Percentiles rank a stretch among this genome's conserved stretches.
These are phyloP conservation scores for Rhizopogon salebrosus DNA, from an alignment of 768 basidiomycete species.

Conservation along the genomic window DNA sequence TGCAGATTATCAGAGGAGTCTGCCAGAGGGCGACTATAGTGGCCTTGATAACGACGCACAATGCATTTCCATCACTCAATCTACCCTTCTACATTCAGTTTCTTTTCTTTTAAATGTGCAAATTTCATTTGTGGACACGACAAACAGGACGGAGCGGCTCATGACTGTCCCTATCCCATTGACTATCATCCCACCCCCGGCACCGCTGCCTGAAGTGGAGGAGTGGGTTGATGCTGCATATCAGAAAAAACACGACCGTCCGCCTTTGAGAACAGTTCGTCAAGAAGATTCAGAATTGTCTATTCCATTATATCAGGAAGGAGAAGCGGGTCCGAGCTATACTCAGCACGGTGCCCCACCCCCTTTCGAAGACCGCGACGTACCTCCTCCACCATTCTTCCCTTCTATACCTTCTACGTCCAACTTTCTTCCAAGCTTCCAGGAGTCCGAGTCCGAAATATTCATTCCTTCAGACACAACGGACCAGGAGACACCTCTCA, in stretches of 20 bases:
- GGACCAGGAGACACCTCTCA: conserved; percentile 23
- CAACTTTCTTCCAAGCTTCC: conserved; percentile 61
- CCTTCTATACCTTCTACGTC: conserved; percentile 58
- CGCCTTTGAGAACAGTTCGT: conserved; percentile 66
- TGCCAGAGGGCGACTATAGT: conserved; percentile 38
- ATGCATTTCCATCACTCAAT: conserved; percentile 73
- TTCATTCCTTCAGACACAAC: conserved; percentile 48
- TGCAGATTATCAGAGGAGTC: conserved; percentile 37
- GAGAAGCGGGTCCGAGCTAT: conserved; percentile 74
- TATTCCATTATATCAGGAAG: conserved; percentile 63
- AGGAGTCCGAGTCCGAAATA: conserved; percentile 76
- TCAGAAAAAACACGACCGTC: conserved; percentile 83
- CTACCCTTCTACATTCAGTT: conserved; percentile 79
- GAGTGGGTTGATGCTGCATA: conserved; percentile 69
- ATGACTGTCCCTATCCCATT: conserved; percentile 65
- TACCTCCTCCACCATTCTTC: conserved; percentile 63
- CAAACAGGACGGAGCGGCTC: conserved; percentile 61
- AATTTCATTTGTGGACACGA: conserved; percentile 72
- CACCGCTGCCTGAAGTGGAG: conserved; percentile 78
- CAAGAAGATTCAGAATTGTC: conserved; percentile 58
- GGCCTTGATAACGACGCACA: conserved; percentile 55
- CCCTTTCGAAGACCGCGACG: conserved; percentile 80
- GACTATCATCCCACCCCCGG: conserved; percentile 65
- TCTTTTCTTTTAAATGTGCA: conserved; percentile 71
- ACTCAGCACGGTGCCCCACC: conserved; percentile 64